Percentiles rank a stretch among this genome's conserved stretches.
These are phyloP conservation scores for Cyberlindnera maritima DNA, from an alignment of 805 yeast genomes.

Conservation along the genomic window DNA sequence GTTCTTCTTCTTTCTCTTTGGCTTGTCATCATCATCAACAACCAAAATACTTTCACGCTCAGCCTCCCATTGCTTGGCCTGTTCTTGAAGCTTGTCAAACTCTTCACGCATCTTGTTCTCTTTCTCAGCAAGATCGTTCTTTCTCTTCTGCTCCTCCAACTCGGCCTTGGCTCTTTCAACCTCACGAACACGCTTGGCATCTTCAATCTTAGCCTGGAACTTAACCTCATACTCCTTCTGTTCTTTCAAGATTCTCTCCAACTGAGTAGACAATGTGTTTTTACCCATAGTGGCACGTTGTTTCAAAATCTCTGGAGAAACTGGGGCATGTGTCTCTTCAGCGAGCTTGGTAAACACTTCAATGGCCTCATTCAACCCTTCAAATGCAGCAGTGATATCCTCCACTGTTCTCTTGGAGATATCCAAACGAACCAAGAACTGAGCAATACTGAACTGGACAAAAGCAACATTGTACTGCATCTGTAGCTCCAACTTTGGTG, in stretches of 20 bases:
- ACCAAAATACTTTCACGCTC: constrained; percentile 42
- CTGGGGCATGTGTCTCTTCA: constrained; percentile 62
- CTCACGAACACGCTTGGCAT: constrained; percentile 60
- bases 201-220: constrained; percentile 59
- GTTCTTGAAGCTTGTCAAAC: constrained; percentile 50
- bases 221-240: constrained; percentile 65
- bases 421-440: constrained; percentile 62
- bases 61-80: constrained; percentile 55
- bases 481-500: constrained; percentile 39
- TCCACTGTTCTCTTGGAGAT: constrained; percentile 56
- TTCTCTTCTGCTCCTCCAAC: constrained; percentile 45
- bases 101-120: constrained; percentile 38
- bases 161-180: constrained; percentile 46
- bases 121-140: constrained; percentile 48
- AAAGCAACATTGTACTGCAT: constrained; percentile 79
- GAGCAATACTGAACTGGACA: constrained; percentile 84
- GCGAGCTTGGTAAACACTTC: constrained; percentile 55
- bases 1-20: constrained; percentile 35
- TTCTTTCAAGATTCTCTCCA: constrained; percentile 67
- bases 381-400: constrained; percentile 56
- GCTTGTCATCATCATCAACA: constrained; percentile 35
- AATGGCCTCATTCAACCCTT: constrained; percentile 63
- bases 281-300: constrained; percentile 86
- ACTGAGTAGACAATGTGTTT: constrained; percentile 67
- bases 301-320: constrained; percentile 73